phyloP scores from a whole-genome alignment of 352 stramenopile species.

The Pythium rhizo-oryzae region DNA sequence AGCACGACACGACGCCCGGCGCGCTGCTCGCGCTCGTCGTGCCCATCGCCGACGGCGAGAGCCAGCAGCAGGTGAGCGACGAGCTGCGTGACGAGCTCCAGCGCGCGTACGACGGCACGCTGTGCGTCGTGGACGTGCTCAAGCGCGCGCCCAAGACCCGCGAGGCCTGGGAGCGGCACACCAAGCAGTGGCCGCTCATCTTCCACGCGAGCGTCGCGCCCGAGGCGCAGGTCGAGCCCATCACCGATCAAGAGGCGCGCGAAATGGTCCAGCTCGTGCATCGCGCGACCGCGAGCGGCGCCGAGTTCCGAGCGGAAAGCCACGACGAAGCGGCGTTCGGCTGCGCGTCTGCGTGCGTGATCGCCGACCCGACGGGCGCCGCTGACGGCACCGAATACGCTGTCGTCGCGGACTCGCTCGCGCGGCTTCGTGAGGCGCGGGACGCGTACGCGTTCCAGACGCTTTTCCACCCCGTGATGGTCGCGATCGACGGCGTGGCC shows the following conservation, averaged over 20 bases:
- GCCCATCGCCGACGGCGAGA: conserved; percentile 29
- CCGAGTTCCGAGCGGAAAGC: conserved; percentile 23
- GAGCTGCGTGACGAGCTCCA: conserved; percentile 31
- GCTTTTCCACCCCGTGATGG: conserved; percentile 74
- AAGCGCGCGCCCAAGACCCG: conserved; percentile 57
- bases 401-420: conserved; percentile 36
- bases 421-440: background rate
- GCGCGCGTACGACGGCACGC: conserved; percentile 44
- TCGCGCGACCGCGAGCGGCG: conserved; percentile 29
- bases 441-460: conserved; percentile 41
- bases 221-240: conserved; percentile 40
- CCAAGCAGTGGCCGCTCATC: conserved; percentile 71
- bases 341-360: conserved; percentile 56
- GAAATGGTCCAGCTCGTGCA: conserved; percentile 37
- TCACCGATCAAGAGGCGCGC: conserved; percentile 41
- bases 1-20: conserved; percentile 39
- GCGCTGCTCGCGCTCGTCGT: conserved; percentile 62
- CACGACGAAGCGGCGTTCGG: conserved; percentile 22
- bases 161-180: conserved; percentile 62
- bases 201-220: conserved; percentile 74
- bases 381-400: conserved; percentile 18
- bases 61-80: background rate
- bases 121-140: conserved; percentile 54
- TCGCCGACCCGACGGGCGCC: conserved; percentile 46
- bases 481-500: conserved; percentile 67